Conservation (phyloP, 139 green algal species). For the Eudorina sp. region DNA sequence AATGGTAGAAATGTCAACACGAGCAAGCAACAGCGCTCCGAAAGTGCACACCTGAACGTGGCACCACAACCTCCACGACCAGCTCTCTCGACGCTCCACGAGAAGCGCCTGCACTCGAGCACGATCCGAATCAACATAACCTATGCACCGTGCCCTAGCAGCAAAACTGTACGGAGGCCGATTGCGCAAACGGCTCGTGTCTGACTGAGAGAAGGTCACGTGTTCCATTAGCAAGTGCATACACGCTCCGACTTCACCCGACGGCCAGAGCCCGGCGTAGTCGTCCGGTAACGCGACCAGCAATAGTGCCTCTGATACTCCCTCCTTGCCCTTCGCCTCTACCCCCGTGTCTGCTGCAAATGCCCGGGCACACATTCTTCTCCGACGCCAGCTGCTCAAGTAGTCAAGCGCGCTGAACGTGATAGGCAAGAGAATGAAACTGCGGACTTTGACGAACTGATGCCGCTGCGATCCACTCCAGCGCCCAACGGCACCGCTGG, state of each 20-base stretch:
- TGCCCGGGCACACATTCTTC: neutral
- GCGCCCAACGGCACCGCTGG: too few species aligned
- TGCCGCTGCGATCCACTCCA: neutral
- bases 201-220: too few species aligned
- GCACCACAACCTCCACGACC: too few species aligned
- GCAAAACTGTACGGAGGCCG: neutral
- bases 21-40: neutral
- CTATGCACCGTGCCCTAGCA: neutral
- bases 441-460: neutral
- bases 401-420: neutral
- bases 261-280: too few species aligned
- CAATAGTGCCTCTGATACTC: too few species aligned
- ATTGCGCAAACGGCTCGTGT: neutral
- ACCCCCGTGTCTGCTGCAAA: neutral
- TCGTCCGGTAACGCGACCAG: too few species aligned
- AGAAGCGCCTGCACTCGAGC: too few species aligned
- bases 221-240: too few species aligned
- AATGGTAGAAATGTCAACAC: neutral
- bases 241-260: too few species aligned
- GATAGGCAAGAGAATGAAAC: neutral
- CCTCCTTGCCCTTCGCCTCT: neutral
- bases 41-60: too few species aligned
- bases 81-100: too few species aligned
- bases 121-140: too few species aligned
- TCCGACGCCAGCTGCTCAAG: neutral